Conservation (phyloP, 2,329 filamentous ascomycete genomes). For the Fulvia fulva region DNA sequence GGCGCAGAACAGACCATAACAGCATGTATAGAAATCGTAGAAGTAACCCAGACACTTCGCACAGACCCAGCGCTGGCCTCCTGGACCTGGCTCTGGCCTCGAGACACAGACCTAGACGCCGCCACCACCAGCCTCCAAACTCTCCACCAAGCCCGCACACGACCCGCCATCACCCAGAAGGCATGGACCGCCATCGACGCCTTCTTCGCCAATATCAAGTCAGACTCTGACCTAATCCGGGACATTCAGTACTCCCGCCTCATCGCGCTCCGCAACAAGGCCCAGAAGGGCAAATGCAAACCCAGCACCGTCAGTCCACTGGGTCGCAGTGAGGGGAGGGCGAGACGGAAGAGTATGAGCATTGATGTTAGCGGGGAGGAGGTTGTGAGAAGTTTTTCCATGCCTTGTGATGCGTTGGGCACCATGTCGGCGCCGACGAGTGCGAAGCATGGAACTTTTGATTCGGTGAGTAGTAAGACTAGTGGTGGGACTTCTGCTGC, state of each 20-base stretch:
- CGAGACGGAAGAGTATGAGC: not conserved
- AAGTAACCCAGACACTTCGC: conserved; percentile 10
- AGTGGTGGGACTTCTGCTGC: not conserved
- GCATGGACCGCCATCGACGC: conserved; percentile 11
- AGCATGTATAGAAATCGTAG: conserved; percentile 12
- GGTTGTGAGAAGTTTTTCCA: not conserved
- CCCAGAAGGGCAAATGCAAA: not conserved
- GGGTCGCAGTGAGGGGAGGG: too few relatives aligned
- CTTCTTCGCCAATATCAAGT: conserved; percentile 11
- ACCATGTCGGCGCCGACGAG: not conserved
- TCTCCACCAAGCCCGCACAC: conserved; percentile 7
- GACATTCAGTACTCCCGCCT: not conserved
- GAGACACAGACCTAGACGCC: conserved; percentile 15
- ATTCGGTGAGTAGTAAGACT: not conserved
- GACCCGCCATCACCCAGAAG: conserved; percentile 7
- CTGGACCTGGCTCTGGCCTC: conserved; percentile 16
- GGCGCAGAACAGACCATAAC: conserved; percentile 8
- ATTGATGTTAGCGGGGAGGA: not conserved
- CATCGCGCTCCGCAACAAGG: not conserved
- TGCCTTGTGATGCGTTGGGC: not conserved
- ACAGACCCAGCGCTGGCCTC: conserved; percentile 10
- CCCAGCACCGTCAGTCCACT: not conserved
- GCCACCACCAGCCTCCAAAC: conserved; percentile 12
- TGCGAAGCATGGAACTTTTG: not conserved
- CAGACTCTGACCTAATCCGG: not conserved